phyloP scores from a whole-genome alignment of 2,329 filamentous ascomycete genomes.

The Rhynchosporium graminicola region DNA sequence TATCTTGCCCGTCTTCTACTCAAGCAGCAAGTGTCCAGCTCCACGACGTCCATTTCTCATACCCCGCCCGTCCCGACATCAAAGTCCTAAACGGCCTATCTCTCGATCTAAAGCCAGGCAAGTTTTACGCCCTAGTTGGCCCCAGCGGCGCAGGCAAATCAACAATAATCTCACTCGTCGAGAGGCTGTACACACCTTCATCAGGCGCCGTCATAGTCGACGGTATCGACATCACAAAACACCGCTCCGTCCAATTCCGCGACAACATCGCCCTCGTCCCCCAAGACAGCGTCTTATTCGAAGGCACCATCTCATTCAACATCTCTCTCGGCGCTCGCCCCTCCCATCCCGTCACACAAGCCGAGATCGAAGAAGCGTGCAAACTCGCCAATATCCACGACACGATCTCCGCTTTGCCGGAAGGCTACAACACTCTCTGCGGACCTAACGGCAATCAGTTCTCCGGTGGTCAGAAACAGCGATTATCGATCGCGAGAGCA shows the following conservation, averaged over 20 bases:
- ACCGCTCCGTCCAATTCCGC: constrained; percentile 49
- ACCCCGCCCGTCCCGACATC: constrained; percentile 62
- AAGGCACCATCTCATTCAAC: constrained; percentile 58
- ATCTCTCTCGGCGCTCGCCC: constrained; percentile 56
- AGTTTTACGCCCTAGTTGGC: constrained; percentile 65
- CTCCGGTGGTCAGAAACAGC: constrained; percentile 77
- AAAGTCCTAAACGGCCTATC: constrained; percentile 58
- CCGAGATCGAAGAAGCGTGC: constrained; percentile 66
- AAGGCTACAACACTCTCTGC: constrained; percentile 66
- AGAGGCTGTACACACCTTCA: constrained; percentile 50
- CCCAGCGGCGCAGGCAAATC: constrained; percentile 69
- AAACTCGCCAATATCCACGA: constrained; percentile 68
- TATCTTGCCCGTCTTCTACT: constrained; percentile 1
- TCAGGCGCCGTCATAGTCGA: constrained; percentile 32
- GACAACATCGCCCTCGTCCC: constrained; percentile 57
- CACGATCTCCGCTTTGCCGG: constrained; percentile 60
- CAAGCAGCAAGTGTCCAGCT: constrained; percentile 49
- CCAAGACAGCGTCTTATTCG: constrained; percentile 59
- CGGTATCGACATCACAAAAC: constrained; percentile 46
- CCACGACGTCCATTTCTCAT: constrained; percentile 62
- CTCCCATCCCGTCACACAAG: constrained; percentile 53
- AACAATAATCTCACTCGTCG: constrained; percentile 59
- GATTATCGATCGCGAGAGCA: constrained; percentile 75
- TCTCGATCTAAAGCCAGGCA: constrained; percentile 57
- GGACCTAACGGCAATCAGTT: constrained; percentile 72